Conservation (phyloP, 2,329 filamentous ascomycete genomes). For the Cladosporium sp. region DNA sequence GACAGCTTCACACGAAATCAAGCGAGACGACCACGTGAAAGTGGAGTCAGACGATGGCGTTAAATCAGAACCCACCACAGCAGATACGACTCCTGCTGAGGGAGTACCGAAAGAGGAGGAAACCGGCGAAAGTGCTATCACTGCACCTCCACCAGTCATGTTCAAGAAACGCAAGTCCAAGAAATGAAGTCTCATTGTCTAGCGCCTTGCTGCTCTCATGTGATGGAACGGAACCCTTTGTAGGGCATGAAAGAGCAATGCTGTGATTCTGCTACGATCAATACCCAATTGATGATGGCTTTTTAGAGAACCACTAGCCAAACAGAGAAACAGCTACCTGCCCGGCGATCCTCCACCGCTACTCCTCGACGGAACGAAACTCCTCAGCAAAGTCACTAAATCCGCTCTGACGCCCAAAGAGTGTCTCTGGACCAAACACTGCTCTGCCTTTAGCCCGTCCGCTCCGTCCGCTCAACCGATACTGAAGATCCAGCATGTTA, state of each 20-base stretch:
- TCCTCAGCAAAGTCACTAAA: slow-evolving; percentile 8
- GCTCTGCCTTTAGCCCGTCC: not conserved
- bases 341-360: not conserved
- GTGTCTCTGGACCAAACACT: not conserved
- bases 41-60: slow-evolving; percentile 4
- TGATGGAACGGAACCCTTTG: too few relatives aligned
- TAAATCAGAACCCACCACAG: not conserved
- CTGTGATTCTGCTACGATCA: too few relatives aligned
- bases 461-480: slow-evolving; percentile 14
- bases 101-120: slow-evolving; percentile 2
- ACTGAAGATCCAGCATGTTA: slow-evolving; percentile 26
- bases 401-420: not conserved
- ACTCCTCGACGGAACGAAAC: not conserved
- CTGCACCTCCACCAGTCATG: slow-evolving; percentile 51
- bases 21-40: slow-evolving; percentile 6
- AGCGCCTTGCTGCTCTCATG: too few relatives aligned
- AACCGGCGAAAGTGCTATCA: slow-evolving; percentile 27
- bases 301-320: too few relatives aligned
- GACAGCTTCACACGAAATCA: not conserved
- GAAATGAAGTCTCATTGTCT: slow-evolving; percentile 19
- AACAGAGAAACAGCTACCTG: too few relatives aligned
- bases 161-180: slow-evolving; percentile 73
- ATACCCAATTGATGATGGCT: too few relatives aligned
- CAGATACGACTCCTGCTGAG: not conserved
- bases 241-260: too few relatives aligned